phyloP scores from a whole-genome alignment of 2,329 filamentous ascomycete genomes.

The Alternaria gansuensis region DNA sequence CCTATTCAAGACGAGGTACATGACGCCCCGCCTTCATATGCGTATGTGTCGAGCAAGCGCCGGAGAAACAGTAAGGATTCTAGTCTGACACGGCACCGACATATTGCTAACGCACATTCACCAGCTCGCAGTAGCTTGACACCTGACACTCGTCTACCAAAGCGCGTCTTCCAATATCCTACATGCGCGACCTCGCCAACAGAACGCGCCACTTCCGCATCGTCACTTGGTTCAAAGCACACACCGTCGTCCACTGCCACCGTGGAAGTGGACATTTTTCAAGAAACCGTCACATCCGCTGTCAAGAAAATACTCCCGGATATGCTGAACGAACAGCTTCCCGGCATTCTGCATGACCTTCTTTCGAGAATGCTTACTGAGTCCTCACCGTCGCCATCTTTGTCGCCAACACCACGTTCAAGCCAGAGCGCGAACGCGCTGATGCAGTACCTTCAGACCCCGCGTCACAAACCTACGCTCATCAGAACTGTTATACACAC shows the following conservation, averaged over 20 bases:
- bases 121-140: conserved; percentile 13
- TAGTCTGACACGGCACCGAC: not conserved
- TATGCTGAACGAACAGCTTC: conserved; percentile 8
- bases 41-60: conserved; percentile 12
- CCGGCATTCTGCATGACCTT: conserved; percentile 6
- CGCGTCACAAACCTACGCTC: conserved; percentile 3
- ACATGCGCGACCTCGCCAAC: conserved; percentile 1
- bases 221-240: conserved; percentile 2
- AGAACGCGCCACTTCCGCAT: conserved; percentile 6
- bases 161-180: conserved; percentile 10
- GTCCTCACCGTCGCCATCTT: conserved; percentile 2
- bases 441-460: not conserved
- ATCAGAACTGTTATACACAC: conserved; percentile 5
- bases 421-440: not conserved
- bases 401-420: conserved; percentile 3
- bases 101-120: not conserved
- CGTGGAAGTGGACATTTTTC: conserved; percentile 12
- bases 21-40: conserved; percentile 15
- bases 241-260: conserved; percentile 11
- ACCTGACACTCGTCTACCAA: conserved; percentile 13
- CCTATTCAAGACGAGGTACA: not conserved
- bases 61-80: conserved; percentile 7
- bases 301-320: conserved; percentile 12
- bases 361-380: conserved; percentile 10
- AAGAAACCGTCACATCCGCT: conserved; percentile 10